Base-by-base conservation (phyloP, 2,329 filamentous ascomycete species). In the Penicillium sp. region DNA sequence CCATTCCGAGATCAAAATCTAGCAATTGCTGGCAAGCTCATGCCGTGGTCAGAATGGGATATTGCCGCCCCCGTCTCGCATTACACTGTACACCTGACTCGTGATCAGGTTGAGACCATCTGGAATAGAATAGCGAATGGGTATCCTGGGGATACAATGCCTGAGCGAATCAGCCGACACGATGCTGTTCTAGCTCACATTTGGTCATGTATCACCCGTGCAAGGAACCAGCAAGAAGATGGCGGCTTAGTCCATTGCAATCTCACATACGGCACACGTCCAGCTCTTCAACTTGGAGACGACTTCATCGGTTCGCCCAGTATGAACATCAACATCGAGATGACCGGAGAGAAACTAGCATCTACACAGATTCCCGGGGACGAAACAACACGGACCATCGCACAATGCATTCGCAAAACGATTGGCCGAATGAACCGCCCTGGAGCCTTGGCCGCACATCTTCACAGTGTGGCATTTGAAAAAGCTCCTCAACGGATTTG, bases 171-270 rank as follows among this genome's bases (percentile, higher is more conserved):
- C 13, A 78, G 75, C 6, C 71, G 75, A 29, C 74, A 76, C 10
- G 79, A 81, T 39, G 72, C 75, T 0, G 55, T 78, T 1, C 59
- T 81, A 4, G 78, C 77, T 0, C 76, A 81, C 50, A 51, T 80
- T 13, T 81, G 76, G 76, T 66, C 68, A 1, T 59, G 69, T 0
- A 73, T 81, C 49, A 77, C 72, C 49, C 71, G 70, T 6, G 75
- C 78, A 1, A 70, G 77, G 1, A 55, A 58, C 4, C 61, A 45
- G 30, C 21, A 42, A 10, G 26, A 49, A 7, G 54, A 59, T 27
- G 1, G 17, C 5, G 54, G 40, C 3, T 27, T 47, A 12, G 34
- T 59, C 1, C 49, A 59, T 33, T 59, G 56, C n/a, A 42, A 59
- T 39, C 48, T 59, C 4, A 44, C 43, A 8, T 45, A 34, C 7